phyloP scores from a whole-genome alignment of 345 rosid species.

The Eucalyptus brandiana region DNA sequence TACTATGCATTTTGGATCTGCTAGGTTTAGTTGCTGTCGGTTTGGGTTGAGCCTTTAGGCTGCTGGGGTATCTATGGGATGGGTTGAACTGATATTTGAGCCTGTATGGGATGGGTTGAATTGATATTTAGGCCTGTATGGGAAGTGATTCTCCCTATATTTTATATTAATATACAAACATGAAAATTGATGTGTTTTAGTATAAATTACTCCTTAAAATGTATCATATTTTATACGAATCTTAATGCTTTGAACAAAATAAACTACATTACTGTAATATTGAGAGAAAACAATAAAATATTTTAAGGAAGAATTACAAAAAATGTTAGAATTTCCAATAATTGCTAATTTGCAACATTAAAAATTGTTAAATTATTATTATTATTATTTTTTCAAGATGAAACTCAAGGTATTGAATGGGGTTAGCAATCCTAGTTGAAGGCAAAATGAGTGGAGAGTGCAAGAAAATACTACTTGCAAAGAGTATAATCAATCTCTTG shows the following conservation, averaged over 20 bases:
- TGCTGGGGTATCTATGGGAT: no score
- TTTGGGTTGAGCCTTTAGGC: not conserved
- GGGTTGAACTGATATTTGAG: not conserved
- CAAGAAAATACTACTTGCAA: not conserved
- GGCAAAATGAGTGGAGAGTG: not conserved
- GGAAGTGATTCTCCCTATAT: not conserved
- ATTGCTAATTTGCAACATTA: no score
- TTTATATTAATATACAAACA: not conserved
- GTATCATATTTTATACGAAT: no score
- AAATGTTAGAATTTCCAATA: no score
- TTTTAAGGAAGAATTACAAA: no score
- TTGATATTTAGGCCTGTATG: not conserved
- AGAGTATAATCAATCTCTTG: not conserved
- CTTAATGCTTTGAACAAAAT: no score
- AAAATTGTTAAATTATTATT: no score
- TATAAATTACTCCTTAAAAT: no score
- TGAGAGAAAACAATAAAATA: no score
- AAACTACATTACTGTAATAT: no score
- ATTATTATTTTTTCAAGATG: not conserved
- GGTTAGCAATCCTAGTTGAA: not conserved
- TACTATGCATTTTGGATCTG: not conserved
- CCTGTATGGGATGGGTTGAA: not conserved
- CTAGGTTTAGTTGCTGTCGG: not conserved
- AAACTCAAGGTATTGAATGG: not conserved
- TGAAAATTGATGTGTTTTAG: not conserved